Base-by-base conservation (phyloP, 352 stramenopile species). In the Pythium rhizo-oryzae region DNA sequence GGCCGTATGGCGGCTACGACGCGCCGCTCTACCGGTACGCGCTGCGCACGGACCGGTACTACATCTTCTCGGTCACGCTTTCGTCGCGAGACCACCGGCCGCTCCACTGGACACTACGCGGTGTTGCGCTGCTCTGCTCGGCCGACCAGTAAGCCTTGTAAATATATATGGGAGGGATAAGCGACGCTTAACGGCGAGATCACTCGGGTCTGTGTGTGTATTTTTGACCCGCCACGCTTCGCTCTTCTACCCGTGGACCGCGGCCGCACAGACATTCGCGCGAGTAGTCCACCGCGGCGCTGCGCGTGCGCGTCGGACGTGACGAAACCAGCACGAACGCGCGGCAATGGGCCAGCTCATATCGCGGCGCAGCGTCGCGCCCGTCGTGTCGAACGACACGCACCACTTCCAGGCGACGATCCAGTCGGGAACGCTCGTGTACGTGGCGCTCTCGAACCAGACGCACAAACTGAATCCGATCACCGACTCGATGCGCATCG, bases 1-100 rank as follows among this genome's bases (percentile, higher is more conserved):
- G 85, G 4, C 85, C 85, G 4, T 92, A 92, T 63, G 84, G 85
- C 25, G 84, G 80, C 37, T 94, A 91, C 69, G 84, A 92, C 61
- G 85, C 84, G 21, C 86, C 86, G 3, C 82, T 87, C 23, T 94
- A 94, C 74, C 85, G 85, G 52, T 93, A 94, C 65, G 80, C 83
- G n/a, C 67, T 77, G 47, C 83, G 86, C 23, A 94, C 83, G 1
- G 85, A 93, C 64, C 79, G 81, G 11, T 84, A 92, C 70, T 89
- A 89, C 54, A 89, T 94, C 76, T 90, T 92, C 59, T 89, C 82
- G 3, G 72, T 94, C 6, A 71, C 80, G 15, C 76, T 94, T 33
- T 85, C 85, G n/a, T 90, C 86, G 13, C 74, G 85, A 66, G 86
- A 92, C 44, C 83, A 92, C 62, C 83, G 85, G 9, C 86, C 85